A percentile compares a stretch with the other conserved stretches of the same genome.
These are phyloP conservation scores for Comarum palustre DNA, from an alignment of 306 rosid genomes.

Conservation along the genomic window DNA sequence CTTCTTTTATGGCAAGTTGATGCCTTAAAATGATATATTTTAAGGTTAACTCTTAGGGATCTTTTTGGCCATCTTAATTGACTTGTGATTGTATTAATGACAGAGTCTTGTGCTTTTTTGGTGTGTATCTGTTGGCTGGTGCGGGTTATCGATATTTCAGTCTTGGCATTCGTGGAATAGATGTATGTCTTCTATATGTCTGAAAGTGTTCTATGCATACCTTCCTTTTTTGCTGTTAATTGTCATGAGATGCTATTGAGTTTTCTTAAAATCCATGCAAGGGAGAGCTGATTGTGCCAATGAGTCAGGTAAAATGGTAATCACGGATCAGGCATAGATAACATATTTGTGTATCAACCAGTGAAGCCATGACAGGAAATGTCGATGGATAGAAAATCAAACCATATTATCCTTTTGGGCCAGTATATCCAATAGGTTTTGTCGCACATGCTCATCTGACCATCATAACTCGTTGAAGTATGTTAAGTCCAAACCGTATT, in stretches of 20 bases:
- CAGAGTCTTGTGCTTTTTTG: constrained; percentile 76
- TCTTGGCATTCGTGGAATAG: constrained; percentile 64
- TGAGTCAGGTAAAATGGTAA: not conserved
- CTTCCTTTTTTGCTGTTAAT: constrained; percentile 3
- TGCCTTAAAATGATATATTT: not conserved
- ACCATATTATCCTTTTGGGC: not conserved
- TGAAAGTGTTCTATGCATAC: not conserved
- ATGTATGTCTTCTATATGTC: constrained; percentile 50
- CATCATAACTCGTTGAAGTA: not conserved
- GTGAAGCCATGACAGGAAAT: not conserved
- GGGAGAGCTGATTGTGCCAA: not conserved
- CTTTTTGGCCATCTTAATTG: constrained; percentile 17
- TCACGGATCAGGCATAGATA: not conserved
- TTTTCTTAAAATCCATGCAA: not conserved
- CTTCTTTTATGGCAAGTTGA: not conserved
- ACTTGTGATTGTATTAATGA: constrained; percentile 20
- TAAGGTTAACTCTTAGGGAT: constrained; percentile 19
- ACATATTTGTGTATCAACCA: not conserved
- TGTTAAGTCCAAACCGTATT: not conserved
- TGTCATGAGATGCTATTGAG: not conserved
- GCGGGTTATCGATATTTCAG: constrained; percentile 54
- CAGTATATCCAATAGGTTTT: not conserved
- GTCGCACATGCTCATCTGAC: too few species aligned
- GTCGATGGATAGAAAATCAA: not conserved
- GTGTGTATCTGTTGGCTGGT: constrained; percentile 70